Evolutionary conservation across 1,139 yeast species (phyloP), one percentile per base, ranked within the genome.

Genomic region (Nakaseomyces uthaithaninus): DNA sequence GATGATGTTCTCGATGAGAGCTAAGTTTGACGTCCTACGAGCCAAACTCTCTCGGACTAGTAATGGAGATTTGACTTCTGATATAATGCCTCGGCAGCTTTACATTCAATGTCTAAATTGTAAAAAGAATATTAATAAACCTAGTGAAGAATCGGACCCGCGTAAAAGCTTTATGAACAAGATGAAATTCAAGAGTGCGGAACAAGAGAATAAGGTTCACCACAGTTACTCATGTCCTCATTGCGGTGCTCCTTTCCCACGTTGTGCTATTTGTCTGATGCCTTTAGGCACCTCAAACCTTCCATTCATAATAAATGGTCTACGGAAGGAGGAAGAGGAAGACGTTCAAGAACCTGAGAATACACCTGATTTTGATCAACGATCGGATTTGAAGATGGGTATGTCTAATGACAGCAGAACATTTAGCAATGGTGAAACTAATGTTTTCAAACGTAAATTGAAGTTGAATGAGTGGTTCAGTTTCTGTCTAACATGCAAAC

Each of bases 401-500:
- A n/a, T 9, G n/a, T 15, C 18, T 15, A 23, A 23, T 11, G 19
- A 28, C 25, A 37, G 39, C 24, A 23, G 24, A 9, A 9, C 37
- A 8, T 18, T 10, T 12, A 16, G 24, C 7, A 15, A 18, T 7
- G 20, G 20, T 18, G 37, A 33, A 23, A 16, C 27, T 14, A 24
- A 33, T 23, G 27, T 22, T 27, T 17, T 30, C 22, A 37, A 42
- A 42, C 28, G 47, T 26, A 45, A 48, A 30, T 38, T 56, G 31
- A 50, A 51, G 33, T 40, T 59, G 20, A 59, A 60, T 36, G 64
- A 78, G 48, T 79, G 95, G 94, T 87, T 91, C 50, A 84, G 93
- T 49, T 86, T 86, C 61, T 91, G 98, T 57, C 66, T 91, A 48
- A 76, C 80, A 20, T 91, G 97, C 59, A 85, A 82, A 57, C 97